Evolutionary conservation across 345 rosid species (phyloP), one percentile per base, ranked within the genome.

Genomic region (Populus deltoides): DNA sequence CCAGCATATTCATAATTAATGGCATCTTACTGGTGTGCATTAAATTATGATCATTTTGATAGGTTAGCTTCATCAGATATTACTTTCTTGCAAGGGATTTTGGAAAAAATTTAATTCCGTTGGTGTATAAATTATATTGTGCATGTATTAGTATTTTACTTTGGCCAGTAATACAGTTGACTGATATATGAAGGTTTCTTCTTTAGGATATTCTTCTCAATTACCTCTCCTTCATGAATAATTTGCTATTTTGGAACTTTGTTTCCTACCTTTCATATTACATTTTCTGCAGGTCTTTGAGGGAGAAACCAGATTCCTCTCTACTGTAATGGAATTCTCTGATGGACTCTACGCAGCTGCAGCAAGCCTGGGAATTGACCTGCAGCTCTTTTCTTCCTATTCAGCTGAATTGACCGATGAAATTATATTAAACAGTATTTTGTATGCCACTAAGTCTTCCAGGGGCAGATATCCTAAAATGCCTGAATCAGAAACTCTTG

Each of bases 281-380:
- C 38, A 27, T 36, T 70, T 73, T 77, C 63, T 74, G 16, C 85
- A 88, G 95, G 87, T 90, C 36, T 91, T 91, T 81, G 95, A 90
- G 80, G 95, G 95, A 61, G 95, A 83, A 70, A 76, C 33, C 68
- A 74, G 79, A 86, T 90, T 88, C 82, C 84, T 91, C 70, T 79
- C 92, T 35, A 81, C 87, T 25, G 86, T 88, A 67, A 87, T 91
- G 89, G 93, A 90, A 80, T 91, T 87, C 76, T 91, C 97, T 61
- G 91, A 92, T 87, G 95, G 87, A 83, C 89, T 96, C 39, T 93
- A 92, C 83, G 97, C 97, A 2, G 97, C 92, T 68, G 97, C 99
- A 78, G 94, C 94, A 82, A 90, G 94, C 85, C 84, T 96, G 88
- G 97, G 97, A 81, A 85, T 96, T 80, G 90, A 86, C 81, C 82